Evolutionary conservation across 371 early-diverging fungal genomes (phyloP).

Genomic region (Gilbertella persicaria): DNA sequence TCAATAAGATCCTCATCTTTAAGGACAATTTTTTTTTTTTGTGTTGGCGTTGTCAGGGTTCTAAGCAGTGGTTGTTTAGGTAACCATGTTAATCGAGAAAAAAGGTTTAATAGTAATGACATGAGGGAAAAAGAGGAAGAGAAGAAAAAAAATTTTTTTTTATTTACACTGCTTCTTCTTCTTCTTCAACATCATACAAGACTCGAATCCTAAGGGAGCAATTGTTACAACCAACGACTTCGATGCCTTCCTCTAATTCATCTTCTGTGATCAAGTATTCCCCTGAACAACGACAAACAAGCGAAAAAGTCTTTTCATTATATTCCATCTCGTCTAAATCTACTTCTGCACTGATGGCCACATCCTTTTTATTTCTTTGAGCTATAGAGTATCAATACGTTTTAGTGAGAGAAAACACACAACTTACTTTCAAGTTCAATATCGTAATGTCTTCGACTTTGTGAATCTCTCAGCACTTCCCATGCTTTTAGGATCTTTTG

Average conservation of each 20-base stretch:
- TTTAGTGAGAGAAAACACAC: neutral
- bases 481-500: slow-evolving; percentile 51
- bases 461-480: slow-evolving; percentile 39
- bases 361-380: slow-evolving; percentile 22
- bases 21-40: slow-evolving; percentile 58
- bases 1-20: slow-evolving; percentile 82
- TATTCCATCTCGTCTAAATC: slow-evolving; percentile 52
- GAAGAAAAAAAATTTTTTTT: neutral
- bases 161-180: slow-evolving; percentile 10
- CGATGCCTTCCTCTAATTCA: slow-evolving; percentile 51
- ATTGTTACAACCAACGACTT: slow-evolving; percentile 50
- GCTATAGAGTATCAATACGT: slow-evolving; percentile 7
- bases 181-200: slow-evolving; percentile 52
- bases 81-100: neutral
- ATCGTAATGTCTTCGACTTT: slow-evolving; percentile 44
- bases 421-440: slow-evolving; percentile 38
- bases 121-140: neutral
- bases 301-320: slow-evolving; percentile 27
- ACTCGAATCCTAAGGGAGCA: slow-evolving; percentile 59
- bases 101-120: neutral
- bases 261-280: slow-evolving; percentile 51
- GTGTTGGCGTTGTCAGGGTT: slow-evolving; percentile 1
- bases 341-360: slow-evolving; percentile 44
- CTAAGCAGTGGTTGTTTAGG: neutral
- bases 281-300: slow-evolving; percentile 59